Conservation (phyloP, 208 protist species). For the Leishmania tarentolae region DNA sequence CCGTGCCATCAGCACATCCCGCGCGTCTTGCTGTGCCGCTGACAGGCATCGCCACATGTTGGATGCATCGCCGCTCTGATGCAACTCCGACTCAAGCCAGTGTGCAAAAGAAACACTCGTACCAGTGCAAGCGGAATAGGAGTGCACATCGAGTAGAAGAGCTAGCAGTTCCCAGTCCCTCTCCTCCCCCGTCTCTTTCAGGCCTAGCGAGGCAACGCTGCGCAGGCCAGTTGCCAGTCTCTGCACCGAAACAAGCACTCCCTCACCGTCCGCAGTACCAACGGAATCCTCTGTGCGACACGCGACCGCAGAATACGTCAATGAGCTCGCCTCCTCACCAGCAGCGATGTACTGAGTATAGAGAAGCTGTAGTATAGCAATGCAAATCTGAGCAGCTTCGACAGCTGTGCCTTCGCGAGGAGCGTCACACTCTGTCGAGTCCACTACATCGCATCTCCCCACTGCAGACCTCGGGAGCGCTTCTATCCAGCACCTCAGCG, state of each 20-base stretch:
- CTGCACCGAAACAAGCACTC: background rate
- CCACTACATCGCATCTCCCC: background rate
- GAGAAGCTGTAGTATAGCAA: constrained; percentile 11
- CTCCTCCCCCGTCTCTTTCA: background rate
- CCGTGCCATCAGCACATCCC: background rate
- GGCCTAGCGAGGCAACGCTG: background rate
- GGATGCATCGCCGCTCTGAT: background rate
- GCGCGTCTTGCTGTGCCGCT: background rate
- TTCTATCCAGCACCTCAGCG: background rate
- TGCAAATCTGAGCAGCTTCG: background rate
- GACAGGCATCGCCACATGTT: background rate
- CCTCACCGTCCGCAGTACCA: background rate
- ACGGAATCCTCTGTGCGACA: background rate
- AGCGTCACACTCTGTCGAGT: background rate
- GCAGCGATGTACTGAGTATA: background rate
- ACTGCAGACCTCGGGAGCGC: background rate
- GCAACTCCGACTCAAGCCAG: constrained; percentile 1
- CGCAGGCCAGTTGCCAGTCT: background rate
- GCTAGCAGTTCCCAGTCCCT: constrained; percentile 21
- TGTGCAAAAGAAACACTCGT: background rate
- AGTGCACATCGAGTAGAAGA: constrained; percentile 7
- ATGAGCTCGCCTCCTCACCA: background rate
- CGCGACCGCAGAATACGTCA: too few species aligned
- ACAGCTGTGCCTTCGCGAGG: background rate
- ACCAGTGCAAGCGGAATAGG: background rate